These are phyloP conservation scores for Sambucus nigra DNA, from an alignment of 129 eudicot genomes.

Conservation along the genomic window DNA sequence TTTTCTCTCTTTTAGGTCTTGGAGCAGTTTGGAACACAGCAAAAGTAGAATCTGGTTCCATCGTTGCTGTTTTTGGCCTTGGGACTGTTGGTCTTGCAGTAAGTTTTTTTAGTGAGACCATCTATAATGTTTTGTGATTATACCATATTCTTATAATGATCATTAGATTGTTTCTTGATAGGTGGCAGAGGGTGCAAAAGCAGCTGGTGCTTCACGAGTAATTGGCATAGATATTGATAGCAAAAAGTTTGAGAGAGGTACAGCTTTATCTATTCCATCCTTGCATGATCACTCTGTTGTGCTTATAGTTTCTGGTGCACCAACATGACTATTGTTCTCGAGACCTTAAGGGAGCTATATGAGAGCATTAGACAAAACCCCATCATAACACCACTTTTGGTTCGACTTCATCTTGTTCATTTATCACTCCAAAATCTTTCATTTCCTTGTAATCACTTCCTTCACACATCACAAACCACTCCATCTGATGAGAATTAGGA, in stretches of 20 bases:
- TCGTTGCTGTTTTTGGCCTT: slow-evolving; percentile 88
- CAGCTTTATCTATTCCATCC: neutral
- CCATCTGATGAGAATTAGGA: no score
- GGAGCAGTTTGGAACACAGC: slow-evolving; percentile 99
- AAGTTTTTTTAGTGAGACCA: slow-evolving; percentile 27
- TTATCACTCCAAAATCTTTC: no score
- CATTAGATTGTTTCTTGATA: slow-evolving; percentile 18
- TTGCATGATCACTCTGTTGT: neutral
- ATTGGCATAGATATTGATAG: slow-evolving; percentile 89
- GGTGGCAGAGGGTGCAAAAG: slow-evolving; percentile 99
- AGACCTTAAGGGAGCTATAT: no score
- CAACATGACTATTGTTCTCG: no score
- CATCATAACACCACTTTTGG: no score
- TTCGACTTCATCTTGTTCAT: no score
- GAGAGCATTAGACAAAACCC: no score
- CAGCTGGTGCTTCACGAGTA: slow-evolving; percentile 92
- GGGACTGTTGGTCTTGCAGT: slow-evolving; percentile 99
- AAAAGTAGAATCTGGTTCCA: slow-evolving; percentile 90
- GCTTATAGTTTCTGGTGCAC: no score
- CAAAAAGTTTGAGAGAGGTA: slow-evolving; percentile 79
- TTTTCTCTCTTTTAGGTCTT: slow-evolving; percentile 39
- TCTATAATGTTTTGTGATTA: neutral
- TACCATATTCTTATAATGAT: neutral
- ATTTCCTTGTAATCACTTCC: no score
- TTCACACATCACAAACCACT: no score